phyloP scores from a whole-genome alignment of 75 land plant species.

The Pinus tabuliformis region DNA sequence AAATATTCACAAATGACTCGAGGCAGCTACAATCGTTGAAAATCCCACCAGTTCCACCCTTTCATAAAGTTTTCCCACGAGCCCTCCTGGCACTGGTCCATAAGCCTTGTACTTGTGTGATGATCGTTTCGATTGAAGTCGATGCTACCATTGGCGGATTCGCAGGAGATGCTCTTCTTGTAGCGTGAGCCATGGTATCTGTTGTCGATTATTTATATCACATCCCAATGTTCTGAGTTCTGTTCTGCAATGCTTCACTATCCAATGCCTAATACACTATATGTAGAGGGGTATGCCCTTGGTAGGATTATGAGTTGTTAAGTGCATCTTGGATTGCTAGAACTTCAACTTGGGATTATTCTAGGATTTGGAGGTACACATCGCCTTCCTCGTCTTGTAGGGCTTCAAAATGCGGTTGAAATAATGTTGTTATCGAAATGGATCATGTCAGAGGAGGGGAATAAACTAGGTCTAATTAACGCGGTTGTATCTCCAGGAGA shows the following conservation, averaged over 20 bases:
- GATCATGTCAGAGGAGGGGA: constrained; percentile 73
- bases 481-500: constrained; percentile 58
- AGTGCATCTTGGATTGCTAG: constrained; percentile 90
- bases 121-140: constrained; percentile 95
- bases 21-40: too few relatives aligned
- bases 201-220: constrained; percentile 91
- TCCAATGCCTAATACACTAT: constrained; percentile 84
- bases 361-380: too few relatives aligned
- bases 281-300: constrained; percentile 79
- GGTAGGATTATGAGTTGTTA: neutral
- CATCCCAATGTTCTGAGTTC: constrained; percentile 97
- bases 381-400: constrained; percentile 92
- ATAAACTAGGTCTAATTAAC: constrained; percentile 81
- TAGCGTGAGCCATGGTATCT: constrained; percentile 79
- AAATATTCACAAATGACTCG: too few relatives aligned
- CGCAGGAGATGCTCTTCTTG: constrained; percentile 94
- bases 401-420: constrained; percentile 82
- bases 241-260: constrained; percentile 96
- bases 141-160: constrained; percentile 92
- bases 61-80: too few relatives aligned
- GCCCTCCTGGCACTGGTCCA: neutral
- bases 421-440: constrained; percentile 88
- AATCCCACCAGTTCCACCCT: too few relatives aligned
- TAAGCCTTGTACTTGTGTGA: constrained; percentile 77
- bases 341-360: constrained; percentile 49